Evolutionary conservation across 2,329 filamentous ascomycete genomes (phyloP).

Genomic region (Mariannaea sp.): DNA sequence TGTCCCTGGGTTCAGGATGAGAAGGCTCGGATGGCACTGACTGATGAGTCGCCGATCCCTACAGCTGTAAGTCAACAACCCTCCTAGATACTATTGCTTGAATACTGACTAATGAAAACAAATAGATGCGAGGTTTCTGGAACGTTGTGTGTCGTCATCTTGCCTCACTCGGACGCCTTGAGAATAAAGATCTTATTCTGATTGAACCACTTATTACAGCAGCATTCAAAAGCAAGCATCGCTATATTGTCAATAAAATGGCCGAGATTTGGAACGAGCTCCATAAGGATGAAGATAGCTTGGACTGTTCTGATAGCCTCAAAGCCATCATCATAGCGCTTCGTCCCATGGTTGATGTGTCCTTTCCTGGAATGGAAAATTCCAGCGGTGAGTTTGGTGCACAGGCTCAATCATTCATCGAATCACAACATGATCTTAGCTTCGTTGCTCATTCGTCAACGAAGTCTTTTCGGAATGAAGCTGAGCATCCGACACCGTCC

Average conservation of each 20-base stretch:
- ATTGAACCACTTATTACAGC: constrained; percentile 61
- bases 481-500: constrained; percentile 21
- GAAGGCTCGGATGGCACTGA: constrained; percentile 48
- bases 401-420: constrained; percentile 49
- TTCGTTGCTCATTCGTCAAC: constrained; percentile 40
- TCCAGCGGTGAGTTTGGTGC: constrained; percentile 46
- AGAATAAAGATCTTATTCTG: constrained; percentile 52
- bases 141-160: constrained; percentile 51
- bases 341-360: constrained; percentile 55
- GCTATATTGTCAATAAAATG: constrained; percentile 56
- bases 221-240: constrained; percentile 63
- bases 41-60: constrained; percentile 46
- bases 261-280: constrained; percentile 69
- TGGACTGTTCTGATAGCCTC: constrained; percentile 69
- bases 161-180: constrained; percentile 41
- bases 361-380: constrained; percentile 51
- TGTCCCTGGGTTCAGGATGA: constrained; percentile 67
- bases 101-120: constrained; percentile 40
- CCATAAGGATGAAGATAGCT: constrained; percentile 62
- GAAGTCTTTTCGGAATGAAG: constrained; percentile 37
- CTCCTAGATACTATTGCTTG: background rate
- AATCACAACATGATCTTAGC: constrained; percentile 54
- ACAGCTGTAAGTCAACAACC: constrained; percentile 51
- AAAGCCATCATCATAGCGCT: constrained; percentile 66
- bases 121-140: constrained; percentile 57